A percentile compares a stretch with the other conserved stretches of the same genome.
These are phyloP conservation scores for Simplicillium sp. DNA, from an alignment of 2,329 filamentous ascomycete species.

Conservation along the genomic window DNA sequence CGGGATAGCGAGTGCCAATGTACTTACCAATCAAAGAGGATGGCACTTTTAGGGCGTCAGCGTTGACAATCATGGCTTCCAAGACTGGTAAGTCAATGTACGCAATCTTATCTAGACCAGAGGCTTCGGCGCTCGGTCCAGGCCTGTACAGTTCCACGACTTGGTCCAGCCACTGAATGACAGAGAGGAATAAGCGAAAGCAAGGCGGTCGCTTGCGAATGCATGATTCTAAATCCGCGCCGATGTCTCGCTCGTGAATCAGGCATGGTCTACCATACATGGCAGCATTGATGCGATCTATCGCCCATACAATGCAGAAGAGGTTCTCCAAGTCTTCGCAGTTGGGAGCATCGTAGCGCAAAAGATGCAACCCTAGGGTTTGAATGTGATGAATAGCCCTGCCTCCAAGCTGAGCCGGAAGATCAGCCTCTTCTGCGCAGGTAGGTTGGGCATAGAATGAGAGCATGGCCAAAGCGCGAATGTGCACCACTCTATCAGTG, in stretches of 20 bases:
- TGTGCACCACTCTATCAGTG: slow-evolving; percentile 42
- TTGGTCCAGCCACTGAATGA: slow-evolving; percentile 46
- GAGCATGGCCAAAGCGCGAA: slow-evolving; percentile 42
- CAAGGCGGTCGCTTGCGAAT: slow-evolving; percentile 40
- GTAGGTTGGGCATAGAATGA: slow-evolving; percentile 51
- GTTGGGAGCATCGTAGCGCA: slow-evolving; percentile 27
- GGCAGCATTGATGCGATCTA: slow-evolving; percentile 50
- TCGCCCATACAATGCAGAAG: slow-evolving; percentile 50
- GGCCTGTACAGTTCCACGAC: slow-evolving; percentile 54
- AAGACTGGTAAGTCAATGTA: slow-evolving; percentile 46
- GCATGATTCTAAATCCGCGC: slow-evolving; percentile 40
- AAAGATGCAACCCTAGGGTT: slow-evolving; percentile 44
- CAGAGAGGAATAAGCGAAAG: slow-evolving; percentile 47
- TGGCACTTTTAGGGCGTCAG: slow-evolving; percentile 38
- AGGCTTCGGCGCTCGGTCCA: slow-evolving; percentile 28
- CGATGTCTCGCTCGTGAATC: slow-evolving; percentile 52
- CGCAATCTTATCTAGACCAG: slow-evolving; percentile 30
- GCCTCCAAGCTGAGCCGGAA: slow-evolving; percentile 42
- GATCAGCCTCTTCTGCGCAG: slow-evolving; percentile 41
- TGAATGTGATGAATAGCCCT: slow-evolving; percentile 48
- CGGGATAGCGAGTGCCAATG: fast-evolving
- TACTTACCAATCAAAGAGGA: slow-evolving; percentile 38
- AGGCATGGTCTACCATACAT: slow-evolving; percentile 51
- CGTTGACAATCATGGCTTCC: slow-evolving; percentile 47
- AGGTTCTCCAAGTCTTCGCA: slow-evolving; percentile 35